Conservation (phyloP, 1,284 basidiomycete species). For the Apiotrichum porosum region DNA sequence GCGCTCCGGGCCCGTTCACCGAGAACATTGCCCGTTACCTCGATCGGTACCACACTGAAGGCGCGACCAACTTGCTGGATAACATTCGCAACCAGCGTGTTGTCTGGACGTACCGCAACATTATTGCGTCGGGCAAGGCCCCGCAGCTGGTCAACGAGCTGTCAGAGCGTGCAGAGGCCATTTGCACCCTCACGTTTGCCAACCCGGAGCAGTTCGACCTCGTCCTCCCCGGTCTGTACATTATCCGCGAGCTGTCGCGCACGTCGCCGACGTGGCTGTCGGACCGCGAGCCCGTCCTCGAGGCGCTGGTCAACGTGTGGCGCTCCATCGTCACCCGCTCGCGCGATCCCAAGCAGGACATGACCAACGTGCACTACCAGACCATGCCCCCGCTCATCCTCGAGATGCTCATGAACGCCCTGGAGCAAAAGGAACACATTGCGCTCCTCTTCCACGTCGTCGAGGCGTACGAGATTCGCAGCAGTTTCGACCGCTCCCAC, state of each 20-base stretch:
- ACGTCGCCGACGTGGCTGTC: slow-evolving; percentile 57
- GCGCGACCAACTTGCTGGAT: slow-evolving; percentile 77
- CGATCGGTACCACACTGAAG: slow-evolving; percentile 81
- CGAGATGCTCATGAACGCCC: slow-evolving; percentile 64
- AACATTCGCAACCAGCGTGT: slow-evolving; percentile 70
- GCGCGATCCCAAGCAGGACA: slow-evolving; percentile 38
- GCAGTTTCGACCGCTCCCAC: slow-evolving; percentile 74
- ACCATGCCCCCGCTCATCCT: slow-evolving; percentile 67
- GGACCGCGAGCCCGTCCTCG: slow-evolving; percentile 58
- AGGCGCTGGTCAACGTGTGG: slow-evolving; percentile 70
- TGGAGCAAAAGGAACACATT: slow-evolving; percentile 65
- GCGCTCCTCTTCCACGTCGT: slow-evolving; percentile 87
- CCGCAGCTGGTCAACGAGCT: slow-evolving; percentile 72
- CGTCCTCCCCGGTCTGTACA: slow-evolving; percentile 63
- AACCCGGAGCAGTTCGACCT: slow-evolving; percentile 56
- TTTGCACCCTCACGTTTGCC: slow-evolving; percentile 60
- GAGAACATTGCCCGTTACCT: slow-evolving; percentile 87
- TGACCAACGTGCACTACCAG: slow-evolving; percentile 53
- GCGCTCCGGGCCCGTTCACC: slow-evolving; percentile 85
- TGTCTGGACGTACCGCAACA: slow-evolving; percentile 72
- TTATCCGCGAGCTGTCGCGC: slow-evolving; percentile 71
- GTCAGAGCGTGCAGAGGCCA: slow-evolving; percentile 58
- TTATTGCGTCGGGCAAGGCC: slow-evolving; percentile 70
- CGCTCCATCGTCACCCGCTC: slow-evolving; percentile 49
- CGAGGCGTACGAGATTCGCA: slow-evolving; percentile 72